A percentile compares a stretch with the other conserved stretches of the same genome.
Evolutionary conservation across 306 rosid species (phyloP).

Genomic region (Delonix regia): DNA sequence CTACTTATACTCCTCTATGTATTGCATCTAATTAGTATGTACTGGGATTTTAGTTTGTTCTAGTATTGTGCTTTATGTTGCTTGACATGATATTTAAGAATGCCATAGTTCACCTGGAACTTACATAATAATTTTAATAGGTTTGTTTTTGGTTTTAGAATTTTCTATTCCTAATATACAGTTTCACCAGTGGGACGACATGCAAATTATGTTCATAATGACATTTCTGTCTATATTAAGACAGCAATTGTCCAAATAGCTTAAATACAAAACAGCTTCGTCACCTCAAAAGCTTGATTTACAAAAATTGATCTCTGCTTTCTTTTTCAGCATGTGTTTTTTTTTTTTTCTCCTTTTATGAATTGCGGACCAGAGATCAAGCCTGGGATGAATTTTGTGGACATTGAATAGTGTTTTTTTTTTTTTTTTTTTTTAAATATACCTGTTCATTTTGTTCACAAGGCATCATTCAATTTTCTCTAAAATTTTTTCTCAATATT

Average conservation of each 20-base stretch:
- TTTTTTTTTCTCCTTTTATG: neutral
- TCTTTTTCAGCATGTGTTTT: neutral
- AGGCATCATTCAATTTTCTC: neutral
- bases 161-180: neutral
- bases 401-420: neutral
- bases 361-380: neutral
- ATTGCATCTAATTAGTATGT: neutral
- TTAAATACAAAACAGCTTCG: neutral
- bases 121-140: too few species aligned
- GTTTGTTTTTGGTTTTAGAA: neutral
- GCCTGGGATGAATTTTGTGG: neutral
- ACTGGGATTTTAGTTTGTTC: neutral
- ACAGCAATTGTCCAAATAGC: neutral
- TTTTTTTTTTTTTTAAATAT: neutral
- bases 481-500: conserved; percentile 4
- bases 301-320: neutral
- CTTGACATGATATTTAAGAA: neutral
- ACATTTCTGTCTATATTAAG: neutral
- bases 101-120: neutral
- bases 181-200: neutral
- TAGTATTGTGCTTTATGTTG: neutral
- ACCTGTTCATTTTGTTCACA: conserved; percentile 1
- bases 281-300: neutral
- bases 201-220: neutral
- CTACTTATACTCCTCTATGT: neutral